Evolutionary conservation across 495 filamentous ascomycete species (phyloP).

Genomic region (Aspergillus haitiensis): DNA sequence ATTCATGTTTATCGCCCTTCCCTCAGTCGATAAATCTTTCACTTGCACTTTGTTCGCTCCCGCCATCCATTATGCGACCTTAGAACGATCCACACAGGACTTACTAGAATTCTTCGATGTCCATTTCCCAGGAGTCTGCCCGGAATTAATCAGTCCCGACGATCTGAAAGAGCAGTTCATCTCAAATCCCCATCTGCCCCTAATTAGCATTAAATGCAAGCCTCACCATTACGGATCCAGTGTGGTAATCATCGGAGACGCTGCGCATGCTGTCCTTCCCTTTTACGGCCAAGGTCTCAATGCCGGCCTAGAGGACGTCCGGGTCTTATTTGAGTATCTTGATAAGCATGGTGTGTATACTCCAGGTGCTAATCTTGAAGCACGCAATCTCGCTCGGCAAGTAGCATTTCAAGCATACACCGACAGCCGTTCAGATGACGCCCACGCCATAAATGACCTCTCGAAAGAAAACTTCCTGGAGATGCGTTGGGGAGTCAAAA

Average conservation of each 20-base stretch:
- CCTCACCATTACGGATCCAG: slow-evolving; percentile 79
- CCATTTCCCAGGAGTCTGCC: slow-evolving; percentile 83
- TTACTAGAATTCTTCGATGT: slow-evolving; percentile 71
- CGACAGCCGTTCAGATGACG: slow-evolving; percentile 67
- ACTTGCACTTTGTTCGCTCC: slow-evolving; percentile 94
- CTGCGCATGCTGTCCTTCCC: slow-evolving; percentile 96
- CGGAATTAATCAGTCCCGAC: slow-evolving; percentile 68
- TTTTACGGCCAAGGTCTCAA: slow-evolving; percentile 94
- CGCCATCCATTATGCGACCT: slow-evolving; percentile 43
- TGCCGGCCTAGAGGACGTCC: slow-evolving; percentile 79
- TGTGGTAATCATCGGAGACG: slow-evolving; percentile 88
- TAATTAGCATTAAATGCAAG: slow-evolving; percentile 88
- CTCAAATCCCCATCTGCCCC: slow-evolving; percentile 80
- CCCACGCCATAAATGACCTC: slow-evolving; percentile 87
- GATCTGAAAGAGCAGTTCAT: slow-evolving; percentile 71
- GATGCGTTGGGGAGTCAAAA: slow-evolving; percentile 82
- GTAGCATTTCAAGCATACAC: slow-evolving; percentile 74
- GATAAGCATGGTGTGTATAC: slow-evolving; percentile 60
- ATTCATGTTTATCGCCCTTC: slow-evolving; percentile 98
- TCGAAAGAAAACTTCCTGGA: slow-evolving; percentile 90
- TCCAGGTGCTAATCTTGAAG: slow-evolving; percentile 30
- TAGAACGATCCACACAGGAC: slow-evolving; percentile 56
- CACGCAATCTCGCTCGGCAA: slow-evolving; percentile 44
- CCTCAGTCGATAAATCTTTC: slow-evolving; percentile 83
- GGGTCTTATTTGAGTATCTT: slow-evolving; percentile 73